Base-by-base conservation (phyloP, 2,329 filamentous ascomycete genomes). In the Trichoderma lentiforme region DNA sequence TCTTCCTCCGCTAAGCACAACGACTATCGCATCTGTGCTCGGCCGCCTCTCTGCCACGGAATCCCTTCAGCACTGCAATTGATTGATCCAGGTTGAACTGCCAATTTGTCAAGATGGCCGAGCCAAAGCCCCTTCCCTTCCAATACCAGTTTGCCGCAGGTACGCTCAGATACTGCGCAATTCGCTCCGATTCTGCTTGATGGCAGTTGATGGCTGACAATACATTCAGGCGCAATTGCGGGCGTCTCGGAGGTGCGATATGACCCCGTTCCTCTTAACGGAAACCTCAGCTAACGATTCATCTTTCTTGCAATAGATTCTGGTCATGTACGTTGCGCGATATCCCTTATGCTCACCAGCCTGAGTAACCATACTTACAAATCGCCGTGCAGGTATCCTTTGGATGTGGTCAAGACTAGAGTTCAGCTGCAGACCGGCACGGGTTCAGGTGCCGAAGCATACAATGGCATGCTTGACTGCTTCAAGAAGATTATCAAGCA, bases 321-420 rank as follows among this genome's bases (percentile, higher is more conserved):
- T 96, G 83, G 88, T 96, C 73, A 97, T 97, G 93, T 95, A 85
- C 80, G 88, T 82, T 28, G 60, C 47, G 2, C 71, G 30, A 36
- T 34, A 57, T 26, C 51, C 24, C 14, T 57, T 18, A 28, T 9
- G 3, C 28, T 18, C 39, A 21, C 14, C 39, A 36, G n/a, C 18
- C 30, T 39, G 26, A 26, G 11, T 57, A 28, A 24, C 39, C 66
- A 43, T 64, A 70, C 72, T 68, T 73, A 64, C 73, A 75, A 43
- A 74, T 77, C 75, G 67, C 70, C 28, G 64, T 72, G 11, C 81
- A 98, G 95, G 96, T 99, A 99, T 86, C 96, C 96, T 77, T 88
- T 99, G 82, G 96, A 99, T 82, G 96, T 99, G 72, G 94, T 98
- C 83, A 98, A 98, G 89, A 98, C 96, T 75, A 89, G 95, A 91